phyloP scores from a whole-genome alignment of 2,329 filamentous ascomycete genomes.

The Aspergillus sp. region DNA sequence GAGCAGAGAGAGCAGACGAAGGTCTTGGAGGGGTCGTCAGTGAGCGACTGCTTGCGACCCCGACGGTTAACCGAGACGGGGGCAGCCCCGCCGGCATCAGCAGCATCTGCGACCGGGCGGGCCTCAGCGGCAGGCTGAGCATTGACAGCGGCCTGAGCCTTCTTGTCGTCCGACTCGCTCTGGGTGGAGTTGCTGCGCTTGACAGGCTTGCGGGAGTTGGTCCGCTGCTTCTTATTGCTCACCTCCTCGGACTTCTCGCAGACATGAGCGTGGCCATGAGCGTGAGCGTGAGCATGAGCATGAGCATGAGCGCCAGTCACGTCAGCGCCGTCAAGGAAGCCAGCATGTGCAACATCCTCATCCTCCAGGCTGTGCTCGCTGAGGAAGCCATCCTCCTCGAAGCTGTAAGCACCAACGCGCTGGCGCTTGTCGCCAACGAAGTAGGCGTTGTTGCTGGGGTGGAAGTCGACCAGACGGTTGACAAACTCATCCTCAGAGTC shows the following conservation, averaged over 20 bases:
- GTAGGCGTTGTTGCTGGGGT: conserved; percentile 51
- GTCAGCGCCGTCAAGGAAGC: conserved; percentile 50
- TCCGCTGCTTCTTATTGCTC: conserved; percentile 49
- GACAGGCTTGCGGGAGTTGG: conserved; percentile 31
- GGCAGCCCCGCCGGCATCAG: conserved; percentile 27
- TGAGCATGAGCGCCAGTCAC: background rate
- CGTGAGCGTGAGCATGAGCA: conserved; percentile 15
- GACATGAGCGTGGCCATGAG: conserved; percentile 29
- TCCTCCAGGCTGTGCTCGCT: conserved; percentile 70
- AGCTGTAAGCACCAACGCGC: conserved; percentile 62
- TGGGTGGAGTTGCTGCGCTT: conserved; percentile 22
- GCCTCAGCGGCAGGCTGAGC: conserved; percentile 32
- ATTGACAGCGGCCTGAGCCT: conserved; percentile 25
- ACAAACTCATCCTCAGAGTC: conserved; percentile 87
- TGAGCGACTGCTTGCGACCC: conserved; percentile 95
- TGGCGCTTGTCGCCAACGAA: conserved; percentile 63
- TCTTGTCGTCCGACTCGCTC: conserved; percentile 25
- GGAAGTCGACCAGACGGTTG: conserved; percentile 65
- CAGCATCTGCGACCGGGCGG: conserved; percentile 40
- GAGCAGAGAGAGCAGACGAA: conserved; percentile 96
- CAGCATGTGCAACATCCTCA: conserved; percentile 57
- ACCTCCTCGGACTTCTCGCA: conserved; percentile 33
- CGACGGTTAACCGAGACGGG: conserved; percentile 68
- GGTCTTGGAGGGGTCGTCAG: conserved; percentile 95
- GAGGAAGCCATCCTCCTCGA: conserved; percentile 71